Evolutionary conservation across 306 rosid species (phyloP), one percentile per base, ranked within the genome.

Genomic region (Styphnolobium japonicum): DNA sequence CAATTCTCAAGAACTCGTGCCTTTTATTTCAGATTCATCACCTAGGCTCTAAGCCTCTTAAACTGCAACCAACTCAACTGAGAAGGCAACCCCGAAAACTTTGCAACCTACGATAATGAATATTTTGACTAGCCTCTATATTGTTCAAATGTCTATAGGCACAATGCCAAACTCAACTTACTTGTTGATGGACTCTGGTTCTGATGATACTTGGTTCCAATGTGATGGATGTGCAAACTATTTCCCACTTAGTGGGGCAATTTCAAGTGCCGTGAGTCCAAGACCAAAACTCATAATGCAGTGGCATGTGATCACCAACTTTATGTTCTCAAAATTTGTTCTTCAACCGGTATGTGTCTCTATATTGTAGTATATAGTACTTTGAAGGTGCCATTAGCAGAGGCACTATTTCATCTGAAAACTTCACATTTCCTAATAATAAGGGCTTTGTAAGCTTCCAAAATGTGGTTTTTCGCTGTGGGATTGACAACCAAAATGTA

Each of bases 231-330:
- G 80, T 12, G 15, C 31, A 4, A 43, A 43, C 8, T 75, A 71
- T 62, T 75, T 75, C 48, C 80, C 80, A 6, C 42, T 61, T 4
- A n/a, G 15, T n/a, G n/a, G n/a, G n/a, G n/a, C n/a, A n/a, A n/a
- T n/a, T n/a, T n/a, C n/a, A n/a, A n/a, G n/a, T n/a, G n/a, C n/a
- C n/a, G n/a, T n/a, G n/a, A n/a, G n/a, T n/a, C n/a, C n/a, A n/a
- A n/a, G n/a, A n/a, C 66, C 40, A 10, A 1, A 29, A 58, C 36
- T 1, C 27, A 58, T 16, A 25, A 5, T 18, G 19, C 4, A 12
- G 33, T 40, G 2, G 19, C 36, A 15, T 55, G 60, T 12, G 2
- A 67, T 0, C 68, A 67, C 4, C 81, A 76, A 6, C 68, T 78
- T 4, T 51, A 58, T 43, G 14, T 25, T 40, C 39, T 60, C 14